A percentile compares a stretch with the other conserved stretches of the same genome.
These are phyloP conservation scores for Saccharomyces pastorianus DNA, from an alignment of 1,139 yeast species.

Conservation along the genomic window DNA sequence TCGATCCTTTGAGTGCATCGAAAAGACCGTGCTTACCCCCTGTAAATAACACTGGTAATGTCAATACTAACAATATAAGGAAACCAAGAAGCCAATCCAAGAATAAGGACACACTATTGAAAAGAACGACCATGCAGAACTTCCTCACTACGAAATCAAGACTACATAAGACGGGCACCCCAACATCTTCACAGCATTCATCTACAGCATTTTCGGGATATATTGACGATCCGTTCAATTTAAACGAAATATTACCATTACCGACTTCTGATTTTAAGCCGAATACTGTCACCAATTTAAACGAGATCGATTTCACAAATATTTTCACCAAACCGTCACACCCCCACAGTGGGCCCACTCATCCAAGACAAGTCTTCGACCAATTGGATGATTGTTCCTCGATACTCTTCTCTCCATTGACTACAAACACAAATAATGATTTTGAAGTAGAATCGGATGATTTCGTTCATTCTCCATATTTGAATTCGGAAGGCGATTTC, in stretches of 20 bases:
- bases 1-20: background rate
- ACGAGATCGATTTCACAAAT: conserved; percentile 32
- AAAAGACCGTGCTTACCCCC: background rate
- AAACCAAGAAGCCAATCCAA: background rate
- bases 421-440: background rate
- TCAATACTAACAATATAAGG: background rate
- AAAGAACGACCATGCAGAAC: background rate
- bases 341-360: conserved; percentile 2
- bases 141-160: background rate
- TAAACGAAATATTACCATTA: background rate
- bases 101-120: background rate
- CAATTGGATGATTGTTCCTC: background rate
- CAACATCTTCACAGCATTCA: background rate
- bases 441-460: background rate
- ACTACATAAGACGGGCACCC: background rate
- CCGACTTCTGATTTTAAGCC: background rate
- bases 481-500: background rate
- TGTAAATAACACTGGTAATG: background rate
- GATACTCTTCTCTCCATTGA: background rate
- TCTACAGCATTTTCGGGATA: background rate
- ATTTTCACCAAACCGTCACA: conserved; percentile 21
- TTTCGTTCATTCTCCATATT: background rate
- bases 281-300: conserved; percentile 9
- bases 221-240: background rate
- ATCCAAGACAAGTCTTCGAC: background rate